Evolutionary conservation across 352 stramenopile species (phyloP).

Genomic region (Phytophthora fragariaefolia): DNA sequence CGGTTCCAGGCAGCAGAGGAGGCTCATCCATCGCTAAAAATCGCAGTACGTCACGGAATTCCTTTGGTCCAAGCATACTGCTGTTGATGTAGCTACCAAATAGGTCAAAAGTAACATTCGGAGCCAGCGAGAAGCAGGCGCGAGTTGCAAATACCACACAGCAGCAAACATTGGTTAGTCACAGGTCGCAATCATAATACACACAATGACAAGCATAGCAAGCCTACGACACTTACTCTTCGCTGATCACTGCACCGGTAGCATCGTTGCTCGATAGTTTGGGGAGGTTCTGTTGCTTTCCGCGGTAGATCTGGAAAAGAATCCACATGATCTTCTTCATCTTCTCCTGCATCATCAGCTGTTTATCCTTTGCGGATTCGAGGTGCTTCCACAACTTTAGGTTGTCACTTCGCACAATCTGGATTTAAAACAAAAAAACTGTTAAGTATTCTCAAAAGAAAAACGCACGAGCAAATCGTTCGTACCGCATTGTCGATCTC

Average conservation of each 20-base stretch:
- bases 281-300: slow-evolving; percentile 76
- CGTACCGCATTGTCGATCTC: slow-evolving; percentile 88
- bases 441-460: neutral
- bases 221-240: slow-evolving; percentile 74
- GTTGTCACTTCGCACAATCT: slow-evolving; percentile 90
- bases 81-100: slow-evolving; percentile 82
- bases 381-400: slow-evolving; percentile 90
- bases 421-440: slow-evolving; percentile 5
- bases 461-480: neutral
- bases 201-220: neutral
- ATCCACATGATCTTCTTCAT: slow-evolving; percentile 94
- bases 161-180: slow-evolving; percentile 42
- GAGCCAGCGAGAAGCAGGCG: slow-evolving; percentile 19
- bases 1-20: slow-evolving; percentile 64
- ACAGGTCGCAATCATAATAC: slow-evolving; percentile 14
- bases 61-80: slow-evolving; percentile 82
- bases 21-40: slow-evolving; percentile 89
- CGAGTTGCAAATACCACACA: slow-evolving; percentile 39
- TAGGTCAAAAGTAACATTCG: slow-evolving; percentile 43
- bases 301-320: slow-evolving; percentile 89
- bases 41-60: slow-evolving; percentile 84
- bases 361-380: slow-evolving; percentile 86
- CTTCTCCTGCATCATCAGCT: slow-evolving; percentile 91
- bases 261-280: slow-evolving; percentile 73
- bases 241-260: slow-evolving; percentile 60